Base-by-base conservation (phyloP, 2,329 filamentous ascomycete genomes). In the Xylariaceae sp. region DNA sequence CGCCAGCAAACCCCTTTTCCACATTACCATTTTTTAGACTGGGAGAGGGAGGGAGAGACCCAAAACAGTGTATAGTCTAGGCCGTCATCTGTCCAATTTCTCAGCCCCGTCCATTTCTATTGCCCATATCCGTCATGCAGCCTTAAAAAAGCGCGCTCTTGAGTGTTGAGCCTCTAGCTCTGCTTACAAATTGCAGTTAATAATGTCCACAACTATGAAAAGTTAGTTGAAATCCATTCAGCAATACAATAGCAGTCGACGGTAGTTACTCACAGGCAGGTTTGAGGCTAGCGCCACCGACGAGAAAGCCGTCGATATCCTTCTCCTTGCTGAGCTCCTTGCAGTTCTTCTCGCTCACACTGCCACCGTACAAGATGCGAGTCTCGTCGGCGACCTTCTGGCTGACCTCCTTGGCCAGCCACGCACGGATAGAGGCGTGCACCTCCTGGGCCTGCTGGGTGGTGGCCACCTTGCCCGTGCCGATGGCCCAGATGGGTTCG, bases 321-420 rank as follows among this genome's bases (percentile, higher is more conserved):
- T 85, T 75, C 85, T 98, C 87, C 83, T 92, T 93, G 74, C 89
- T 87, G 70, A 99, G 85, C 64, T 98, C 93, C 72, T 82, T 85
- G 84, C 91, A 96, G 87, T 99, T 99, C 89, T 97, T 97, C 84
- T 96, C 95, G 74, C 84, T 96, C 70, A 99, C 95, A 70, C 89
- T 95, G 73, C 95, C 95, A 66, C 95, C 95, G 78, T 99, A 99
- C 73, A 99, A 88, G 74, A 99, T 91, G 70, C 95, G 87, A 60
- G 93, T 96, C 79, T 89, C 86, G 63, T 96, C 91, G 45, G 92
- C 86, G 54, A 89, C 90, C 73, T 83, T 79, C 60, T 89, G 82
- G 71, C 85, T 79, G 63, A 96, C 90, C 68, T 93, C 84, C 70
- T 87, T 84, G 72, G 87, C 85, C 73, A 99, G 83, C 91, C 93